Conservation (phyloP, 2,329 filamentous ascomycete genomes). For the Arthrobotrys musiformis region DNA sequence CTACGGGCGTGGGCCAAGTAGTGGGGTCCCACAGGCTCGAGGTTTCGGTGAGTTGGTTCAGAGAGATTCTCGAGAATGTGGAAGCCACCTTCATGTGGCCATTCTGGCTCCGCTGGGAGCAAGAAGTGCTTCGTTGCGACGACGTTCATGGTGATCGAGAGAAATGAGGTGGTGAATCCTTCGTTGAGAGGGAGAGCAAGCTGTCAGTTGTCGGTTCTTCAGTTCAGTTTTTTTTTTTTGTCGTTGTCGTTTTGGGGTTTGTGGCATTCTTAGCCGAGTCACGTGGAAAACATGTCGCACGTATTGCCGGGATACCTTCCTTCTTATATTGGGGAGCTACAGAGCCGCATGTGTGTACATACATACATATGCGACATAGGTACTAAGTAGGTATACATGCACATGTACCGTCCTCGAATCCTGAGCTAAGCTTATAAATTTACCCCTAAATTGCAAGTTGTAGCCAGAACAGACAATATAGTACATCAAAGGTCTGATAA, state of each 20-base stretch:
- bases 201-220: not conserved
- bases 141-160: slow-evolving; percentile 36
- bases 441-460: too few relatives aligned
- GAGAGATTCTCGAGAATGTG: slow-evolving; percentile 44
- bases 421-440: too few relatives aligned
- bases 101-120: slow-evolving; percentile 34
- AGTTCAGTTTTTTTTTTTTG: not conserved
- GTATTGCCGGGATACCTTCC: too few relatives aligned
- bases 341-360: not conserved
- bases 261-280: not conserved
- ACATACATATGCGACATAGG: not conserved
- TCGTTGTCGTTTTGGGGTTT: slow-evolving; percentile 9
- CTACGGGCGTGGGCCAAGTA: slow-evolving; percentile 97
- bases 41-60: slow-evolving; percentile 65
- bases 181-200: not conserved
- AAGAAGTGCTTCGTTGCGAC: slow-evolving; percentile 36
- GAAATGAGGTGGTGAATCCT: not conserved
- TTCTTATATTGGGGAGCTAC: too few relatives aligned
- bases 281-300: not conserved
- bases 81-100: slow-evolving; percentile 44
- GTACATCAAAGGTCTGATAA: too few relatives aligned
- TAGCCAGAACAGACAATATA: too few relatives aligned
- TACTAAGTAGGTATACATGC: not conserved
- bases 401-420: too few relatives aligned
- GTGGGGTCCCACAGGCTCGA: slow-evolving; percentile 96